These are phyloP conservation scores for Hypholoma sublateritium DNA, from an alignment of 768 basidiomycete genomes.

Conservation along the genomic window DNA sequence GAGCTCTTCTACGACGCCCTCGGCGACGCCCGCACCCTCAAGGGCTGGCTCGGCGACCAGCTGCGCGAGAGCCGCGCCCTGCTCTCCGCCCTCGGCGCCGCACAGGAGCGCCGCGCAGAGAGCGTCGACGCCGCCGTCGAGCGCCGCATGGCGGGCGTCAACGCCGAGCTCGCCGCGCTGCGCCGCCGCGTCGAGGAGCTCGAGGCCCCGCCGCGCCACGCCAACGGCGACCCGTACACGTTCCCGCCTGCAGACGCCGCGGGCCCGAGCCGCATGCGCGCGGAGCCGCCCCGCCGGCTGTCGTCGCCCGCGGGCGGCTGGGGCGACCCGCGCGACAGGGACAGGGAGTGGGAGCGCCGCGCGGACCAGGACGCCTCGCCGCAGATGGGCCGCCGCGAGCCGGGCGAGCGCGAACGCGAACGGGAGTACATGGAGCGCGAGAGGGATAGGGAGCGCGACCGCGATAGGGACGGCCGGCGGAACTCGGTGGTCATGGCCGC, in stretches of 20 bases:
- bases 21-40: conserved; percentile 76
- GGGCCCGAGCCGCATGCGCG: conserved; percentile 35
- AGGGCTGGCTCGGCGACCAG: conserved; percentile 74
- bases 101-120: conserved; percentile 64
- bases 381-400: background rate
- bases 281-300: conserved; percentile 30
- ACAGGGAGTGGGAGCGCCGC: background rate
- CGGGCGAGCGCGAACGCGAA: conserved; percentile 23
- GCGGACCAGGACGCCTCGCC: background rate
- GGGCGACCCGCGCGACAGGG: background rate
- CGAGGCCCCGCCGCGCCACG: conserved; percentile 35
- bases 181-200: conserved; percentile 68
- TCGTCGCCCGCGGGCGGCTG: conserved; percentile 41
- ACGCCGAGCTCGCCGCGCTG: conserved; percentile 59
- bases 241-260: background rate
- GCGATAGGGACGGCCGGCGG: conserved; percentile 28
- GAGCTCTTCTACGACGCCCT: conserved; percentile 85
- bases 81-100: conserved; percentile 50
- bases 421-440: conserved; percentile 26
- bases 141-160: conserved; percentile 55
- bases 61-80: conserved; percentile 61
- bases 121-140: conserved; percentile 62
- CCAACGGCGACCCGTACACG: background rate
- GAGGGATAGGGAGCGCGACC: background rate
- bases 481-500: conserved; percentile 37